A percentile compares a stretch with the other conserved stretches of the same genome.
Conservation (phyloP, 768 basidiomycete genomes). For the Boletus eberwhitei region DNA sequence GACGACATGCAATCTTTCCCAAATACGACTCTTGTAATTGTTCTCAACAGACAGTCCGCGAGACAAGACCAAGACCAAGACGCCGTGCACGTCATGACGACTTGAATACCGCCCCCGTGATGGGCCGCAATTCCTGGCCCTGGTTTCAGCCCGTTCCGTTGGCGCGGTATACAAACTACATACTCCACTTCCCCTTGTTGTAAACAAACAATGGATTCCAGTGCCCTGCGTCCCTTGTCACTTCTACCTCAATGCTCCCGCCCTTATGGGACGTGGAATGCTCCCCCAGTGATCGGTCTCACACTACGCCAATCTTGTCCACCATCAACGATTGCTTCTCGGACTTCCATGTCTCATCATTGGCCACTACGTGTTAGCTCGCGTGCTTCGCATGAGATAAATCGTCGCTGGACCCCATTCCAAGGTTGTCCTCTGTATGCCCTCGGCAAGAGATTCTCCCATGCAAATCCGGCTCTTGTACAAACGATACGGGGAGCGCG, state of each 20-base stretch:
- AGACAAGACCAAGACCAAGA: neutral
- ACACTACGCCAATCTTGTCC: constrained; percentile 23
- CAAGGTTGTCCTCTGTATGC: constrained; percentile 2
- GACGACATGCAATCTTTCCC: neutral
- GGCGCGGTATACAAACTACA: neutral
- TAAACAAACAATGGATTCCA: neutral
- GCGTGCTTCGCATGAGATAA: constrained; percentile 21
- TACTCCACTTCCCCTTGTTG: constrained; percentile 3
- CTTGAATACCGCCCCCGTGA: too few species aligned
- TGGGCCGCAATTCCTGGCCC: constrained; percentile 2
- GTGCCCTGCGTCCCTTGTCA: constrained; percentile 1
- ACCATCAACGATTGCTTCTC: constrained; percentile 17
- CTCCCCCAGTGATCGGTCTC: constrained; percentile 17
- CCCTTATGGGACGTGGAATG: constrained; percentile 1
- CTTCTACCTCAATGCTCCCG: neutral
- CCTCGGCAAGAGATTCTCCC: constrained; percentile 19
- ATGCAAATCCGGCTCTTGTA: constrained; percentile 24
- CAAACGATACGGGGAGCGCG: constrained; percentile 5
- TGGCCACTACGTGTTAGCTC: constrained; percentile 14
- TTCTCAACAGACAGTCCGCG: constrained; percentile 3
- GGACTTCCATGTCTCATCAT: constrained; percentile 13
- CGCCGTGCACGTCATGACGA: too few species aligned
- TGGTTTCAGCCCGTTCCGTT: constrained; percentile 16
- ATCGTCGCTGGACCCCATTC: constrained; percentile 3
- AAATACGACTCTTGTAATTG: constrained; percentile 3